These are phyloP conservation scores for Phytophthora sojae DNA, from an alignment of 352 stramenopile species.

Conservation along the genomic window DNA sequence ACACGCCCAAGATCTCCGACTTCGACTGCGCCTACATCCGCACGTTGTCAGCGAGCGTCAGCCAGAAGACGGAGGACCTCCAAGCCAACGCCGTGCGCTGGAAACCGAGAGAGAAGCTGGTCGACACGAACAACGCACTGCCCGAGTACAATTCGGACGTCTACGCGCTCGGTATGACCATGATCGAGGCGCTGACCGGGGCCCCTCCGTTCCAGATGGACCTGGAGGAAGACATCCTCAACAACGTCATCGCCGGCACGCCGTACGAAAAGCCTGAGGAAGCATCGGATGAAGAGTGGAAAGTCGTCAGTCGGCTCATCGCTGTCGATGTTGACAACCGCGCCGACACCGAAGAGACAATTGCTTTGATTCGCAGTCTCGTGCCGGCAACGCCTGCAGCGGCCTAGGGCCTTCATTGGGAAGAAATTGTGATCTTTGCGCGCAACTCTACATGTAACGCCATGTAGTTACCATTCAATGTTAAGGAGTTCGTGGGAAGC, in stretches of 20 bases:
- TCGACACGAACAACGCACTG: neutral
- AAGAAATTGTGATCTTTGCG: no score
- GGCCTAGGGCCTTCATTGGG: no score
- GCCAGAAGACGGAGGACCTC: slow-evolving; percentile 2
- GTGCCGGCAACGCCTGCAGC: neutral
- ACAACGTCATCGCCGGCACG: slow-evolving; percentile 4
- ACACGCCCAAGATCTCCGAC: slow-evolving; percentile 32
- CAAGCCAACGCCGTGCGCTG: slow-evolving; percentile 23
- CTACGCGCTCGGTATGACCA: slow-evolving; percentile 41
- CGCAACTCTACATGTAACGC: no score
- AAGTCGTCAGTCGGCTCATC: slow-evolving; percentile 1
- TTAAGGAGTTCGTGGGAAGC: no score
- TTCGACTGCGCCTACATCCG: slow-evolving; percentile 31
- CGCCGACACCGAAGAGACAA: neutral
- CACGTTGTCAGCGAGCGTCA: slow-evolving; percentile 11
- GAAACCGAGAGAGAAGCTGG: slow-evolving; percentile 29
- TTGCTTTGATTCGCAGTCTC: slow-evolving; percentile 1
- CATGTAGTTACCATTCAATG: no score
- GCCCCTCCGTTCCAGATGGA: slow-evolving; percentile 17
- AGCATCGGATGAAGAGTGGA: slow-evolving; percentile 21
- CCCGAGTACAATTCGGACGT: slow-evolving; percentile 27
- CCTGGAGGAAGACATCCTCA: slow-evolving; percentile 11
- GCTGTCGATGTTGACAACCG: neutral
- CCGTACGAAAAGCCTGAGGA: slow-evolving; percentile 10
- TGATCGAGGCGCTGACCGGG: slow-evolving; percentile 35